A percentile compares a stretch with the other conserved stretches of the same genome.
Evolutionary conservation across 768 basidiomycete species (phyloP).

Genomic region (Tylopilus cervinicoccineus): DNA sequence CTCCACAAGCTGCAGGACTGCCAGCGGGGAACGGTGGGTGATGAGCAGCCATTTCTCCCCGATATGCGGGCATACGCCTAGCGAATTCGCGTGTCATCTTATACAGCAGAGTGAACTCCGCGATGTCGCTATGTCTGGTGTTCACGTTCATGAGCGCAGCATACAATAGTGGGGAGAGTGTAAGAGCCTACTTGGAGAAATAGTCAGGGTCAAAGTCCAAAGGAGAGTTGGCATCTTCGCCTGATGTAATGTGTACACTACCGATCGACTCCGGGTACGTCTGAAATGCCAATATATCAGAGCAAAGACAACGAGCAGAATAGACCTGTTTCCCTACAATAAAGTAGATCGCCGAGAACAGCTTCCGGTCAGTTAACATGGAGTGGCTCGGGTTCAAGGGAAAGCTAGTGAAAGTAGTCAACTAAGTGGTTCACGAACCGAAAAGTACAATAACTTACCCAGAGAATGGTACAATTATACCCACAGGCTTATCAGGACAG

Average conservation of each 20-base stretch:
- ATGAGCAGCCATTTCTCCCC: constrained; percentile 13
- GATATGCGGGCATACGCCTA: constrained; percentile 44
- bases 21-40: constrained; percentile 30
- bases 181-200: constrained; percentile 37
- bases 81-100: constrained; percentile 52
- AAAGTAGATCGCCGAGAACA: constrained; percentile 17
- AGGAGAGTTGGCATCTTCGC: constrained; percentile 37
- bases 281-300: constrained; percentile 11
- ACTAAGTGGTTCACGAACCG: neutral
- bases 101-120: constrained; percentile 35
- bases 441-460: constrained; percentile 30
- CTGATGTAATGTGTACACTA: constrained; percentile 44
- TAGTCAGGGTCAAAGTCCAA: constrained; percentile 44
- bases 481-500: constrained; percentile 54
- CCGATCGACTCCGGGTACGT: constrained; percentile 46
- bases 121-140: constrained; percentile 12
- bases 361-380: constrained; percentile 19
- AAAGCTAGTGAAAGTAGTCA: constrained; percentile 18
- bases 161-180: neutral
- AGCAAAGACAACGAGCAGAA: neutral
- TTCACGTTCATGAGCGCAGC: neutral
- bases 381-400: constrained; percentile 14
- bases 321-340: neutral
- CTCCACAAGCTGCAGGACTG: constrained; percentile 26
- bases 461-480: constrained; percentile 37